Conservation (phyloP, 345 rosid genomes). For the Combretum micranthum region DNA sequence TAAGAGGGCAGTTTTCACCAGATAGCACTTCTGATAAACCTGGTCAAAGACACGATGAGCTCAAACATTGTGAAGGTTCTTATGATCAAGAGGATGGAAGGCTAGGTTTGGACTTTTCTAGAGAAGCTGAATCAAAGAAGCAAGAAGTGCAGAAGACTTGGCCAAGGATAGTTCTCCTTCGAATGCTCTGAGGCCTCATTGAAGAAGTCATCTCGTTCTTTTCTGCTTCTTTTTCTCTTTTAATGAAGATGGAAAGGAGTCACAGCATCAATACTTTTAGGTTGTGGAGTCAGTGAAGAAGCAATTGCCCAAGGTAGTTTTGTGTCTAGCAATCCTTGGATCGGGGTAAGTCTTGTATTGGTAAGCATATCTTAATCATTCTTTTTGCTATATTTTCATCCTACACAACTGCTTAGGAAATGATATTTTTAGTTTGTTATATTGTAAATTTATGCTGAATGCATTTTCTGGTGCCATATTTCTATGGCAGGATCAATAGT, state of each 20-base stretch:
- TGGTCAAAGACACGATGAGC: constrained; percentile 36
- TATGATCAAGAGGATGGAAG: constrained; percentile 55
- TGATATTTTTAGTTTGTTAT: too few relatives aligned
- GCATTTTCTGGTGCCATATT: too few relatives aligned
- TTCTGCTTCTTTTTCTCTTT: constrained; percentile 97
- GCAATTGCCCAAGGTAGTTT: constrained; percentile 73
- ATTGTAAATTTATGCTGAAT: too few relatives aligned
- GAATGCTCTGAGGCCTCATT: constrained; percentile 48
- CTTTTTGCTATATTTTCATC: too few relatives aligned
- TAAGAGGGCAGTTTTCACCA: constrained; percentile 25
- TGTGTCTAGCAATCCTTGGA: constrained; percentile 69
- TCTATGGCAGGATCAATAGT: too few relatives aligned
- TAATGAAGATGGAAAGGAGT: constrained; percentile 60
- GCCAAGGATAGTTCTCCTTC: constrained; percentile 51
- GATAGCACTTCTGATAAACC: constrained; percentile 39
- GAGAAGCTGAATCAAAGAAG: constrained; percentile 58
- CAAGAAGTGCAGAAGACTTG: constrained; percentile 67
- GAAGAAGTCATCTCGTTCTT: constrained; percentile 93
- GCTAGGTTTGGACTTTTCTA: constrained; percentile 37
- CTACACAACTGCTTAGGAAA: too few relatives aligned
- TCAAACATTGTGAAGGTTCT: constrained; percentile 36
- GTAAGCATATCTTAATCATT: neutral
- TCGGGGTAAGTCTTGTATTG: constrained; percentile 54
- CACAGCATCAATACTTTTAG: constrained; percentile 59
- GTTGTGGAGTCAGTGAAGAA: constrained; percentile 55